Percentiles rank a stretch among this genome's conserved stretches.
Evolutionary conservation across 2,329 filamentous ascomycete species (phyloP).

Genomic region (Epichloe sibirici): DNA sequence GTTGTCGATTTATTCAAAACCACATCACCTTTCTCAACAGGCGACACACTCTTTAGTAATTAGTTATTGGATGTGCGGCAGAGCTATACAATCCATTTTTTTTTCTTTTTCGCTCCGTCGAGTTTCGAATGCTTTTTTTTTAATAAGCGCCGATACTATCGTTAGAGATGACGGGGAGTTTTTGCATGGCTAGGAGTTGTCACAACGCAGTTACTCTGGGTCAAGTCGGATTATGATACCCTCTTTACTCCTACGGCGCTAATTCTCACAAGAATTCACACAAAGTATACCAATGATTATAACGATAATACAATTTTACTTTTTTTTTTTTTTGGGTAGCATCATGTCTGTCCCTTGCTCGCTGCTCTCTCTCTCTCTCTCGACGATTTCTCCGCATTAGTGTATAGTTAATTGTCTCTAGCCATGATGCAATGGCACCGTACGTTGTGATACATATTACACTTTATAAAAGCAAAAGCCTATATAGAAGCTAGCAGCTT

Average conservation of each 20-base stretch:
- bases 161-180: constrained; percentile 1
- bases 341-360: neutral
- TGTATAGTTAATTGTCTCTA: too few species aligned
- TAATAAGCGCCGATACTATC: neutral
- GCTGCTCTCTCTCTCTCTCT: neutral
- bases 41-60: constrained; percentile 4
- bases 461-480: constrained; percentile 98
- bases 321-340: neutral
- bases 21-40: neutral
- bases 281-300: constrained; percentile 11
- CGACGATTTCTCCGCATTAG: neutral
- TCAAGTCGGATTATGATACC: constrained; percentile 19
- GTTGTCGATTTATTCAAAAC: neutral
- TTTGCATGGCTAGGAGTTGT: constrained; percentile 13
- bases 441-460: constrained; percentile 23
- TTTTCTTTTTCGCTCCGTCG: neutral
- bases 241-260: constrained; percentile 10
- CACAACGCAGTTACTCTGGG: constrained; percentile 3
- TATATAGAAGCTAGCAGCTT: constrained; percentile 83
- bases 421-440: too few species aligned
- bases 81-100: neutral
- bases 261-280: neutral
- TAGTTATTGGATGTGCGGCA: neutral
- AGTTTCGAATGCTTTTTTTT: neutral
- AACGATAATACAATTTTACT: constrained; percentile 3